These are phyloP conservation scores for Schizosaccharomyces octosporus DNA, from an alignment of 805 yeast genomes.

Conservation along the genomic window DNA sequence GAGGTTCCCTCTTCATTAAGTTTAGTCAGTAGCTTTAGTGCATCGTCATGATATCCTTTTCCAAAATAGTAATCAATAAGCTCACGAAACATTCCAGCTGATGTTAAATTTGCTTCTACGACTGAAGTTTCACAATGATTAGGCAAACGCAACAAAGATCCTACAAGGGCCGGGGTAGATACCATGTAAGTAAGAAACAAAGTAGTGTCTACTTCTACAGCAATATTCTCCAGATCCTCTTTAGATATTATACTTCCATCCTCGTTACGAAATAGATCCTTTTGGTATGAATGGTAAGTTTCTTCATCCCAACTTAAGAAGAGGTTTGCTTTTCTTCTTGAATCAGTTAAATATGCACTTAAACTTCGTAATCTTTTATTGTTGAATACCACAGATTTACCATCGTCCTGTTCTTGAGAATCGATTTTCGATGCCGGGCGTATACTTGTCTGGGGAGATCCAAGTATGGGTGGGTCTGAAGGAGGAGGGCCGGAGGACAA, in stretches of 20 bases:
- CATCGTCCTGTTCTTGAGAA: not conserved
- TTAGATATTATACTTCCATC: not conserved
- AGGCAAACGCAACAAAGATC: slow-evolving; percentile 53
- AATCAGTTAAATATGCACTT: not conserved
- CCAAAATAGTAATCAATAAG: slow-evolving; percentile 54
- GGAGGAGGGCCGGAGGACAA: not conserved
- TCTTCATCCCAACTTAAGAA: not conserved
- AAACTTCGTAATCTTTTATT: not conserved
- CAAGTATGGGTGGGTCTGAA: not conserved
- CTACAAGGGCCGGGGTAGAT: slow-evolving; percentile 48
- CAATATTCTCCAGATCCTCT: not conserved
- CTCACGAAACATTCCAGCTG: slow-evolving; percentile 31
- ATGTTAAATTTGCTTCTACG: slow-evolving; percentile 30
- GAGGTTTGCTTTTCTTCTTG: not conserved
- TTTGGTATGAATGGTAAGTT: not conserved
- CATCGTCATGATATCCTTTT: slow-evolving; percentile 36
- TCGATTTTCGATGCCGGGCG: not conserved
- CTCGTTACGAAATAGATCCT: not conserved
- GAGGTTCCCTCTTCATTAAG: slow-evolving; percentile 11
- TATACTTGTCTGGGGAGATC: not conserved
- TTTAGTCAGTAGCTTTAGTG: slow-evolving; percentile 34
- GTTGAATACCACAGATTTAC: not conserved
- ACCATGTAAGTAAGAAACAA: slow-evolving; percentile 49
- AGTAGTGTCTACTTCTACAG: slow-evolving; percentile 35
- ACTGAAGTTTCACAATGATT: slow-evolving; percentile 46